Conservation (phyloP, 192 early-diverging fungal genomes). For the Spinellus fusiger region DNA sequence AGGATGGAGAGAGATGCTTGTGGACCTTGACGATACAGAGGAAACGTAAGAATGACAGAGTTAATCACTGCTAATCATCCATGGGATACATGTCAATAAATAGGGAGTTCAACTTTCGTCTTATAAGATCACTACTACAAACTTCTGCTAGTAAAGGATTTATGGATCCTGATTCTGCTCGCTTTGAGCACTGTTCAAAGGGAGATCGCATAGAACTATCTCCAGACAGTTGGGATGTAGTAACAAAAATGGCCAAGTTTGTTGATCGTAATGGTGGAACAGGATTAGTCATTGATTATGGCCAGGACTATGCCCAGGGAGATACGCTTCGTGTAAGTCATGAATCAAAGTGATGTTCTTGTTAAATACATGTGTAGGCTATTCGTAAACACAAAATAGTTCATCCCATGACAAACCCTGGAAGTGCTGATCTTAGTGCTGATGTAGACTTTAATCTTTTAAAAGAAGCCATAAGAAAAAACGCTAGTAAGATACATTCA, state of each 20-base stretch:
- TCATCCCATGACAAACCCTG: conserved; percentile 72
- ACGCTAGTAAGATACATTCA: conserved; percentile 1
- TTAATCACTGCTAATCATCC: neutral
- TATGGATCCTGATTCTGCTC: conserved; percentile 24
- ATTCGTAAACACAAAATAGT: conserved; percentile 80
- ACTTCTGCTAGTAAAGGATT: conserved; percentile 49
- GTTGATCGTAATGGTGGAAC: conserved; percentile 63
- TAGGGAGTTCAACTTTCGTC: conserved; percentile 72
- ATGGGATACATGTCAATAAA: neutral
- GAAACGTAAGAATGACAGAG: conserved; percentile 30
- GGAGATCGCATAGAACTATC: conserved; percentile 82
- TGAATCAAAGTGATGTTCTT: neutral
- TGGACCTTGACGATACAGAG: conserved; percentile 71
- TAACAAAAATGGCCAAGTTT: conserved; percentile 61
- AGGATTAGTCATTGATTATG: conserved; percentile 87
- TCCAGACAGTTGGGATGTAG: conserved; percentile 67
- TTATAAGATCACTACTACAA: conserved; percentile 55
- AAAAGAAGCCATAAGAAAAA: conserved; percentile 45
- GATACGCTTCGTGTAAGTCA: conserved; percentile 60
- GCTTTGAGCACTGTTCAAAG: conserved; percentile 48
- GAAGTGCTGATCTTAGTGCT: conserved; percentile 81
- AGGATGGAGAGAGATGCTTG: conserved; percentile 89
- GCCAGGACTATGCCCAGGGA: conserved; percentile 65
- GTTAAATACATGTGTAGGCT: conserved; percentile 44
- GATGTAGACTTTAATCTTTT: conserved; percentile 88